Base-by-base conservation (phyloP, 495 filamentous ascomycete genomes). In the Penicillium ochrochloron region DNA sequence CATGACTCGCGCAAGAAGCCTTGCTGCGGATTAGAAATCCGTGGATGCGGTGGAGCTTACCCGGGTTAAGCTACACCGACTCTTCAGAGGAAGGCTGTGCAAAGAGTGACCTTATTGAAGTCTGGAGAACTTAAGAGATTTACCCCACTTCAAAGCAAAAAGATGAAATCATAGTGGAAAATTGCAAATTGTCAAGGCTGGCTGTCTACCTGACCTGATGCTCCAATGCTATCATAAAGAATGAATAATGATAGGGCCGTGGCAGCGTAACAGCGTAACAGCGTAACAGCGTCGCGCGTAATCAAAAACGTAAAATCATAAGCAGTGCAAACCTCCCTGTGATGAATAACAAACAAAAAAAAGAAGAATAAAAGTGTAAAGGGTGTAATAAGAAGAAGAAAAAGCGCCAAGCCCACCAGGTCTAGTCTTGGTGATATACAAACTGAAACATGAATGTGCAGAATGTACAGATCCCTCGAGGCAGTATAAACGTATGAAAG, bases 1-100 rank as follows among this genome's bases (percentile, higher is more conserved):
- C 48, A 52, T 31, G 48, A 52, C 48, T 52, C 48, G 48, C 27
- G 48, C 48, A 31, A 31, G 14, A 52, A 52, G 48, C 48, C 48
- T 52, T 52, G 48, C 48, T 52, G 42, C 41, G 41, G 17, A 44
- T n/a, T 44, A 17, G 5, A 17, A n/a, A 19, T 15, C n/a, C 41
- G 17, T n/a, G 5, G 41, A 2, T 44, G 46, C 27, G 27, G 11
- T 25, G 25, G 25, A 31, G 48, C 14, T n/a, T n/a, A 52, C 48
- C 48, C 48, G 27, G 48, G 25, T n/a, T 21, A 25, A 31, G 3
- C 25, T 31, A 27, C 48, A 31, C 44, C 48, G 48, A 52, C 48
- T 52, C 44, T 48, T 48, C 1, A 7, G 25, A n/a, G 5, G 48
- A 12, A 21, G 25, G 48, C 48, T 52, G 14, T 52, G 48, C 48